Evolutionary conservation across 257 asterid genomes (phyloP).

Genomic region (Nicotiana otophora): DNA sequence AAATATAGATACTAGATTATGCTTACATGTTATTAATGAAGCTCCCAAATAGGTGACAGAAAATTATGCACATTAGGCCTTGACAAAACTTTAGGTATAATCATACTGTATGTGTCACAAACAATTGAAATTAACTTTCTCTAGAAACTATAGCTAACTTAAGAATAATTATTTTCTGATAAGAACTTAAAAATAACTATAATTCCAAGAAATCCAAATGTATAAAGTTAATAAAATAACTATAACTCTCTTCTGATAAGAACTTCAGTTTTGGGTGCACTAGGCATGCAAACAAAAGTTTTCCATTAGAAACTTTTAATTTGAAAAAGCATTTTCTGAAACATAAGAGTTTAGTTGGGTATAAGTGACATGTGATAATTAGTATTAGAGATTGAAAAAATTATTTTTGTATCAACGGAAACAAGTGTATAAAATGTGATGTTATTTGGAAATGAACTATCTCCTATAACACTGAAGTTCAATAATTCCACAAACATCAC

Average conservation of each 20-base stretch:
- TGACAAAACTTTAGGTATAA: too few species aligned
- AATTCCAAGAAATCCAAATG: too few species aligned
- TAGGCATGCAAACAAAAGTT: not conserved
- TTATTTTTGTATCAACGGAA: not conserved
- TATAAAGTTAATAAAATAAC: too few species aligned
- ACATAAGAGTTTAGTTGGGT: not conserved
- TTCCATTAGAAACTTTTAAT: not conserved
- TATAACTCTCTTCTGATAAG: not conserved
- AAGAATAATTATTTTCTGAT: too few species aligned
- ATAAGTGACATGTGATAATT: not conserved
- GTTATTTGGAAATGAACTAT: not conserved
- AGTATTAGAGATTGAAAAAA: not conserved
- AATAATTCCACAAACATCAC: not conserved
- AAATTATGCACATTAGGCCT: too few species aligned
- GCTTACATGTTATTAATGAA: too few species aligned
- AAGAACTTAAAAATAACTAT: too few species aligned
- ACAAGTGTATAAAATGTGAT: not conserved
- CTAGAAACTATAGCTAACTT: too few species aligned
- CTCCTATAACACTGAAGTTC: not conserved
- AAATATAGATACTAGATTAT: too few species aligned
- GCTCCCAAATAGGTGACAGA: too few species aligned
- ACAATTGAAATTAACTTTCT: too few species aligned
- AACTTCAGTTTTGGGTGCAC: not conserved
- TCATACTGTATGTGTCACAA: too few species aligned
- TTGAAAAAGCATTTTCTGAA: not conserved